These are phyloP conservation scores for Rugonectria rugulosa DNA, from an alignment of 2,329 filamentous ascomycete genomes.

Conservation along the genomic window DNA sequence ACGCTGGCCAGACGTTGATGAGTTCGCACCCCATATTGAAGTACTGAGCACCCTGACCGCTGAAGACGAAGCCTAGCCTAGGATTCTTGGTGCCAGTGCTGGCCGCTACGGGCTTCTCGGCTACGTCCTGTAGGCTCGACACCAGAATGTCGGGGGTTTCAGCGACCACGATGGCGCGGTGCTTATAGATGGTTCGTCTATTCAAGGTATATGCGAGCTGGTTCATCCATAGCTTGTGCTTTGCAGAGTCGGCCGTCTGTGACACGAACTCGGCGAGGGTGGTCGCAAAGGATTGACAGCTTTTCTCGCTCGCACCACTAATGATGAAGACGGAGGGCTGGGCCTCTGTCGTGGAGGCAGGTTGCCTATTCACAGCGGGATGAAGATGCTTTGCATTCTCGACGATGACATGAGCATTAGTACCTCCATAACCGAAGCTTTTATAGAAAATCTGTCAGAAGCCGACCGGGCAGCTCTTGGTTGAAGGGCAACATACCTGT, in stretches of 20 bases:
- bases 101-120: slow-evolving; percentile 18
- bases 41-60: slow-evolving; percentile 50
- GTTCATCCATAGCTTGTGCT: slow-evolving; percentile 9
- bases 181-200: slow-evolving; percentile 17
- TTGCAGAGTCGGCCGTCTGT: background rate
- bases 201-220: slow-evolving; percentile 26
- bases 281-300: slow-evolving; percentile 23
- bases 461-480: background rate
- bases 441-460: background rate
- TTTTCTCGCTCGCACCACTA: slow-evolving; percentile 30
- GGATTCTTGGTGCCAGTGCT: slow-evolving; percentile 10
- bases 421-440: slow-evolving; percentile 41
- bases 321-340: slow-evolving; percentile 27
- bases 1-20: slow-evolving; percentile 28
- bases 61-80: slow-evolving; percentile 42
- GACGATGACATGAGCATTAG: slow-evolving; percentile 40
- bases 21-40: slow-evolving; percentile 44
- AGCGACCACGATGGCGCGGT: slow-evolving; percentile 26
- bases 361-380: slow-evolving; percentile 38
- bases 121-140: slow-evolving; percentile 11
- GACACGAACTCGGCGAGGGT: slow-evolving; percentile 25
- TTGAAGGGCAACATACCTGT: slow-evolving; percentile 13
- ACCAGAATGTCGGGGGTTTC: slow-evolving; percentile 23
- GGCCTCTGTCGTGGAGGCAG: slow-evolving; percentile 4
- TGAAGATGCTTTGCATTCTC: slow-evolving; percentile 23